Evolutionary conservation across 2,329 filamentous ascomycete genomes (phyloP).

Genomic region (Septoria petroselini): DNA sequence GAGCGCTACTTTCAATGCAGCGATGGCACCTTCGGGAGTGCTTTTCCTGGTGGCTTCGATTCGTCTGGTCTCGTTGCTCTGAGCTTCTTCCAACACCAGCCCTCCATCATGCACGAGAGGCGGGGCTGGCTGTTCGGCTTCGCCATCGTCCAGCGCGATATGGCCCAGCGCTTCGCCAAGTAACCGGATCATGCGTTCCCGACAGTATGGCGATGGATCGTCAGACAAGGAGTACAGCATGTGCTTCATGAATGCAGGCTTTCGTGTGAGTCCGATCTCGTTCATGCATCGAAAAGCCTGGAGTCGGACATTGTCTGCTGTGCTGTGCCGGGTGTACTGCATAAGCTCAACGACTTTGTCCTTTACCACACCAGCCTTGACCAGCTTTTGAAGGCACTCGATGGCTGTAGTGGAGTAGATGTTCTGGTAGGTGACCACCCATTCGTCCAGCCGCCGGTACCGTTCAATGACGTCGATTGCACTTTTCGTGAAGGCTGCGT

Average conservation of each 20-base stretch:
- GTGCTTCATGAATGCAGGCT: conserved; percentile 53
- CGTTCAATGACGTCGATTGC: conserved; percentile 61
- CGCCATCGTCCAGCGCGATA: conserved; percentile 56
- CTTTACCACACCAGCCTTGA: conserved; percentile 52
- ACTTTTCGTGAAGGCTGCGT: conserved; percentile 54
- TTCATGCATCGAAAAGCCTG: conserved; percentile 59
- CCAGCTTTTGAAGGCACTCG: conserved; percentile 56
- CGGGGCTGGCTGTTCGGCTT: conserved; percentile 33
- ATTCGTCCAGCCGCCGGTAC: conserved; percentile 63
- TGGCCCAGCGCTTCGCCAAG: conserved; percentile 57
- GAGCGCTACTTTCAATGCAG: conserved; percentile 55
- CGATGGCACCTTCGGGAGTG: conserved; percentile 57
- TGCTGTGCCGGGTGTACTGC: conserved; percentile 59
- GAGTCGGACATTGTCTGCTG: conserved; percentile 59
- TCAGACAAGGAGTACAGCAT: conserved; percentile 56
- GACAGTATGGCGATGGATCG: conserved; percentile 58
- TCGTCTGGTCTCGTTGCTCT: conserved; percentile 51
- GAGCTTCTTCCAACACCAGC: conserved; percentile 59
- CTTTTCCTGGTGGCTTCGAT: conserved; percentile 53
- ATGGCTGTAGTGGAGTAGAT: conserved; percentile 61
- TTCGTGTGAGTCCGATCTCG: conserved; percentile 53
- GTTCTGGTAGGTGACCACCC: conserved; percentile 64
- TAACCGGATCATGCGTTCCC: conserved; percentile 51
- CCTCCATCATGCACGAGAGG: conserved; percentile 39
- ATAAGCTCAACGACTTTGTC: conserved; percentile 57